These are phyloP conservation scores for Pseudofabraea citricarpa DNA, from an alignment of 2,329 filamentous ascomycete genomes.

Conservation along the genomic window DNA sequence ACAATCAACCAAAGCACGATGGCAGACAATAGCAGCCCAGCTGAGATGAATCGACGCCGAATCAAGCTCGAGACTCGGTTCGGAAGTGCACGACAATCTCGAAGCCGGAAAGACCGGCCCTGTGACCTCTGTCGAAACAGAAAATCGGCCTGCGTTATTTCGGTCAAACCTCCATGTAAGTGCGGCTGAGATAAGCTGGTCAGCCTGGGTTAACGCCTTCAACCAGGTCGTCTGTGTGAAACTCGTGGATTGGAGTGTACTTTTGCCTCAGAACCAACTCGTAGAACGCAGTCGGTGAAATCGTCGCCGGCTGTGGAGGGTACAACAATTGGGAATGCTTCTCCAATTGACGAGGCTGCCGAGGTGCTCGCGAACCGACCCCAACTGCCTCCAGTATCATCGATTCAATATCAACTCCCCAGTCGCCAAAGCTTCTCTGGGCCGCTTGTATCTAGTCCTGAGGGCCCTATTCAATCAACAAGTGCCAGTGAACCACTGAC, in stretches of 20 bases:
- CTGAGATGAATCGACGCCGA: no score
- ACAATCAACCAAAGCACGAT: no score
- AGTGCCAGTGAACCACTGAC: no score
- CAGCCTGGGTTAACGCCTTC: not conserved
- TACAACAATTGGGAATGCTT: no score
- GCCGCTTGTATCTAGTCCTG: no score
- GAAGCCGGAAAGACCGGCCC: conserved; percentile 41
- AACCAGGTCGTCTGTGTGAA: conserved; percentile 23
- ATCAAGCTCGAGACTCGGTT: conserved; percentile 39
- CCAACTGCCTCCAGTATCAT: not conserved
- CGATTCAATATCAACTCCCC: not conserved
- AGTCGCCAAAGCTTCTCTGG: no score
- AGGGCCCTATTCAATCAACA: no score
- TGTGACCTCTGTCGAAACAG: conserved; percentile 40
- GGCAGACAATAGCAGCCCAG: no score
- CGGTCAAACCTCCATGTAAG: conserved; percentile 39
- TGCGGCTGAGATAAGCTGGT: conserved; percentile 3
- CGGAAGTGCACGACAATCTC: conserved; percentile 32
- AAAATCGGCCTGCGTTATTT: conserved; percentile 44
- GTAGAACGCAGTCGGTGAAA: not conserved
- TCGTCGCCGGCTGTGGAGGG: not conserved
- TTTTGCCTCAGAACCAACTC: conserved; percentile 16
- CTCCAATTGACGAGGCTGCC: no score
- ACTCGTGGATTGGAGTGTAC: conserved; percentile 20
- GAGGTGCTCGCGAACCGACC: not conserved